Conservation (phyloP, 495 filamentous ascomycete genomes). For the Lophiostoma macrostomum region DNA sequence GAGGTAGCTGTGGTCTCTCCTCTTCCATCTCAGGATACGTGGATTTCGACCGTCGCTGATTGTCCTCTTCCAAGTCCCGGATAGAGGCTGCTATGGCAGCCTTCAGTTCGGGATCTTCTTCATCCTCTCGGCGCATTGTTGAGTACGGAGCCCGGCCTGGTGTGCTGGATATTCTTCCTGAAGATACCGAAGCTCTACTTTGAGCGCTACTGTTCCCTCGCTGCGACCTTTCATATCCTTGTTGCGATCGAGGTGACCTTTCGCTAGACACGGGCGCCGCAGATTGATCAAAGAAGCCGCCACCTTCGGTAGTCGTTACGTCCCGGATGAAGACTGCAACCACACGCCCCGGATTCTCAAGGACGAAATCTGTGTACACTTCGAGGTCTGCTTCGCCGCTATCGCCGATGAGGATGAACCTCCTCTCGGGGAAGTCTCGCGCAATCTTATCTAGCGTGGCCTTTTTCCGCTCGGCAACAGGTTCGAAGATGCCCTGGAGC, state of each 20-base stretch:
- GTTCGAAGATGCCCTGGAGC: constrained; percentile 97
- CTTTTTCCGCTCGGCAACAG: constrained; percentile 91
- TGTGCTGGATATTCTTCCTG: too few species aligned
- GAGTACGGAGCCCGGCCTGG: constrained; percentile 4
- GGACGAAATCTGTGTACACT: constrained; percentile 90
- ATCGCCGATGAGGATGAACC: constrained; percentile 89
- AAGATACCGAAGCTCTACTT: too few species aligned
- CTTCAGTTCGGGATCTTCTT: constrained; percentile 41
- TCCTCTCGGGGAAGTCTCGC: constrained; percentile 82
- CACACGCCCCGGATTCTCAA: constrained; percentile 77
- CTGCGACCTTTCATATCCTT: neutral
- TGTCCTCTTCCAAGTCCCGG: constrained; percentile 37
- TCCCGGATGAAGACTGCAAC: constrained; percentile 89
- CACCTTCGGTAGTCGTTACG: constrained; percentile 71
- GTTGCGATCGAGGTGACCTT: constrained; percentile 27
- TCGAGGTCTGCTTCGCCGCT: constrained; percentile 96
- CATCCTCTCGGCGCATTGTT: constrained; percentile 22
- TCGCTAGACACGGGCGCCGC: constrained; percentile 45
- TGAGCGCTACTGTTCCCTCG: too few species aligned
- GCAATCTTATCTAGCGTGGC: constrained; percentile 79
- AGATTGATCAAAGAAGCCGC: constrained; percentile 74
- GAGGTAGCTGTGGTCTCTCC: constrained; percentile 33
- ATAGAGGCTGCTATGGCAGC: constrained; percentile 43
- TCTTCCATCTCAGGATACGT: constrained; percentile 24
- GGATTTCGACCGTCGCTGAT: constrained; percentile 29